Conservation (phyloP, 139 green algal genomes). For the Chlamydomonas sp. region DNA sequence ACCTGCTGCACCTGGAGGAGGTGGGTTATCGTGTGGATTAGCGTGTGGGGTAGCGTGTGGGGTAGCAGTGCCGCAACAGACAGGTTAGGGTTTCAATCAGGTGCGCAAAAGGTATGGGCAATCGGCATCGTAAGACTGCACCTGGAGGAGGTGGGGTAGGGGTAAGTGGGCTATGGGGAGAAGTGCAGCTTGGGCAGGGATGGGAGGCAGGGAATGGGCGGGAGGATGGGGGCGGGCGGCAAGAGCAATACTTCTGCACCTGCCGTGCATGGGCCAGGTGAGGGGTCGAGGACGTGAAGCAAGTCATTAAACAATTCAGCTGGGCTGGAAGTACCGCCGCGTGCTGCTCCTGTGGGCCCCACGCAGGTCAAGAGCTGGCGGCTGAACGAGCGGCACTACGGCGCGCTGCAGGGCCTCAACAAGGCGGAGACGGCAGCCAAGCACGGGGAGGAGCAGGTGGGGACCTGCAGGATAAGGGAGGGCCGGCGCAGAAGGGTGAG, state of each 20-base stretch:
- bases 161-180: background rate
- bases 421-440: slow-evolving; percentile 42
- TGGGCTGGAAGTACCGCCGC: background rate
- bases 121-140: background rate
- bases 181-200: background rate
- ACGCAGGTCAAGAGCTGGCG: slow-evolving; percentile 45
- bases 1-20: slow-evolving; percentile 27
- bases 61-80: background rate
- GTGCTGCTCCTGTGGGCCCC: background rate
- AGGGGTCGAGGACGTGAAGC: too few species aligned
- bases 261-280: too few species aligned
- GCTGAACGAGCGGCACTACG: slow-evolving; percentile 61
- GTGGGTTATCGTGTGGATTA: background rate
- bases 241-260: too few species aligned
- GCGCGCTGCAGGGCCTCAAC: slow-evolving; percentile 51
- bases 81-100: background rate
- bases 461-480: background rate
- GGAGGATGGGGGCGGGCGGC: too few species aligned
- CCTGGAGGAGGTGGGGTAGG: background rate
- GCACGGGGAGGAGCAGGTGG: slow-evolving; percentile 45
- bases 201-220: background rate
- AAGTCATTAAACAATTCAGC: background rate
- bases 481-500: background rate
- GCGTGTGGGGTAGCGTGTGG: background rate
- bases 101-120: background rate